Percentiles rank a stretch among this genome's conserved stretches.
Conservation (phyloP, 2,329 filamentous ascomycete species). For the Anisogramma anomala region DNA sequence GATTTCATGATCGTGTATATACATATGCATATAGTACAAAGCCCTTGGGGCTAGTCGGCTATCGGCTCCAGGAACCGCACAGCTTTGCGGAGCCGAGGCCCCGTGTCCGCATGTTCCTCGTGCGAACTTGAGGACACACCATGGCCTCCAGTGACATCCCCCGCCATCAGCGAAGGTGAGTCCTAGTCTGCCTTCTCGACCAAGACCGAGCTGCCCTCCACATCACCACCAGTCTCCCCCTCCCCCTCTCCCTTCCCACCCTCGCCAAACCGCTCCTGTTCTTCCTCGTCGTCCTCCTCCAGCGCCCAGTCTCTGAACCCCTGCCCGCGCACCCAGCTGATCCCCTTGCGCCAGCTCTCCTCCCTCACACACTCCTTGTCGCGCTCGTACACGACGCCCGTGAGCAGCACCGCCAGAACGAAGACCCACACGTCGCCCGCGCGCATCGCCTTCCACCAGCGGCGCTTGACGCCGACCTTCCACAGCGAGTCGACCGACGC, state of each 20-base stretch:
- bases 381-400: conserved; percentile 66
- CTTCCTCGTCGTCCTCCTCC: conserved; percentile 31
- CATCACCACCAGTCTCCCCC: background rate
- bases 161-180: background rate
- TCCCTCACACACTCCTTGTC: conserved; percentile 58
- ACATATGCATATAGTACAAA: too few relatives aligned
- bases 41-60: background rate
- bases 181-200: background rate
- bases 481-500: conserved; percentile 73
- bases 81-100: background rate
- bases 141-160: too few relatives aligned
- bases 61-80: background rate
- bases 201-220: background rate
- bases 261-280: conserved; percentile 23
- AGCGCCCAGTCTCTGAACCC: conserved; percentile 59
- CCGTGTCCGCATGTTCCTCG: background rate
- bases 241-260: conserved; percentile 19
- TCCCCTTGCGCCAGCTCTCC: conserved; percentile 53
- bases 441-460: conserved; percentile 74
- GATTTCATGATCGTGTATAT: too few relatives aligned
- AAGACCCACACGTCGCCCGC: conserved; percentile 81
- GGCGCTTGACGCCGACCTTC: conserved; percentile 86
- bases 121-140: background rate
- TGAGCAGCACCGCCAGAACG: conserved; percentile 63
- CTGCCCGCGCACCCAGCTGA: conserved; percentile 65